Percentiles rank a stretch among this genome's conserved stretches.
Evolutionary conservation across 768 basidiomycete genomes (phyloP).

Genomic region (Podaxis rugospora): DNA sequence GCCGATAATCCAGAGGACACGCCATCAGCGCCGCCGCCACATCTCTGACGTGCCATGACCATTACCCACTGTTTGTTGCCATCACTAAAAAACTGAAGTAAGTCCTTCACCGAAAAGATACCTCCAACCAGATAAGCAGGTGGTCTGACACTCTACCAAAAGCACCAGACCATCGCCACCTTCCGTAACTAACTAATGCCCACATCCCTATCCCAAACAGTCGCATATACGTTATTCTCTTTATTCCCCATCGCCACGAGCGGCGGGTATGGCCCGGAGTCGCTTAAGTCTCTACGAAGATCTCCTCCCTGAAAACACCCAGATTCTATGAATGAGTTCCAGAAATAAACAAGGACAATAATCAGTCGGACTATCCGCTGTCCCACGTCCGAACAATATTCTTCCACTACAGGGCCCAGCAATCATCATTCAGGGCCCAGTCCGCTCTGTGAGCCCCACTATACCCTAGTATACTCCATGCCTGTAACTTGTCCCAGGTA

Average conservation of each 20-base stretch:
- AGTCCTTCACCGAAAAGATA: not conserved
- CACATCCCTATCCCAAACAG: not conserved
- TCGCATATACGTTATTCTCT: not conserved
- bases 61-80: not conserved
- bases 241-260: not conserved
- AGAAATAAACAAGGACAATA: not conserved
- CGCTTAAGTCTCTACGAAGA: not conserved
- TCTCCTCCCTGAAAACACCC: not conserved
- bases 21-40: slow-evolving; percentile 3
- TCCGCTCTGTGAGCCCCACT: not conserved
- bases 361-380: not conserved
- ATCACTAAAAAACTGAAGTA: not conserved
- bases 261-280: not conserved
- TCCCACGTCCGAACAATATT: not conserved
- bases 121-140: not conserved
- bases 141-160: too few relatives aligned
- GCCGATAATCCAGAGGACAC: not conserved
- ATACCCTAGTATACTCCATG: not conserved
- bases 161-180: not conserved
- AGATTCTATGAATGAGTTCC: not conserved
- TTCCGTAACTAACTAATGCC: not conserved
- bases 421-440: not conserved
- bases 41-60: not conserved
- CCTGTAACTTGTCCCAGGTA: not conserved
- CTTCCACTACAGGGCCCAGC: slow-evolving; percentile 2